Evolutionary conservation across 2,329 filamentous ascomycete species (phyloP).

Genomic region (Pseudocercospora cruenta): DNA sequence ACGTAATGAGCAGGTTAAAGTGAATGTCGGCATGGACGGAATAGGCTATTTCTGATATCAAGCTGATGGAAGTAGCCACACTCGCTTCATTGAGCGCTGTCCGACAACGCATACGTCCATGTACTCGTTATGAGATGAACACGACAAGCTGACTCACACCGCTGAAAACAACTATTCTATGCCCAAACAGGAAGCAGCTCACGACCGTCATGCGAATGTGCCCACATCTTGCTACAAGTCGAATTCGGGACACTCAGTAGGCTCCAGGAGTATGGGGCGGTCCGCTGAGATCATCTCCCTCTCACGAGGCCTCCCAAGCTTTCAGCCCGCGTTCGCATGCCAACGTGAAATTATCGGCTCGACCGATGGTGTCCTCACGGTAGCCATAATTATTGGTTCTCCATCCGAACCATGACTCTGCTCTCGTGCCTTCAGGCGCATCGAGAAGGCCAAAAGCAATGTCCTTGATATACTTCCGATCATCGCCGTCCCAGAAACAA

Average conservation of each 20-base stretch:
- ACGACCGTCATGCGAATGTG: not conserved
- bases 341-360: slow-evolving; percentile 27
- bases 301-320: slow-evolving; percentile 25
- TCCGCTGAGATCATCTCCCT: slow-evolving; percentile 7
- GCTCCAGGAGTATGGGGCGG: slow-evolving; percentile 1
- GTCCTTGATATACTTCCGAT: slow-evolving; percentile 62
- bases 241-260: not conserved
- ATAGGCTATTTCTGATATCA: not conserved
- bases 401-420: slow-evolving; percentile 66
- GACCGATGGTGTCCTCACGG: slow-evolving; percentile 53
- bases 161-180: not conserved
- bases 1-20: not conserved
- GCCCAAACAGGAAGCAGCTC: not conserved
- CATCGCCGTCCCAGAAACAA: slow-evolving; percentile 63
- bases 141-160: not conserved
- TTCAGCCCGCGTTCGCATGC: slow-evolving; percentile 32
- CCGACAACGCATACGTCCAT: not conserved
- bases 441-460: slow-evolving; percentile 62
- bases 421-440: slow-evolving; percentile 56
- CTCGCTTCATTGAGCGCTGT: not conserved
- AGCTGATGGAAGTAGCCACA: too few relatives aligned
- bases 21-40: not conserved
- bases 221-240: not conserved
- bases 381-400: slow-evolving; percentile 62
- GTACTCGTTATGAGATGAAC: not conserved